phyloP scores from a whole-genome alignment of 805 yeast genomes.

The Starmerella asiatica region DNA sequence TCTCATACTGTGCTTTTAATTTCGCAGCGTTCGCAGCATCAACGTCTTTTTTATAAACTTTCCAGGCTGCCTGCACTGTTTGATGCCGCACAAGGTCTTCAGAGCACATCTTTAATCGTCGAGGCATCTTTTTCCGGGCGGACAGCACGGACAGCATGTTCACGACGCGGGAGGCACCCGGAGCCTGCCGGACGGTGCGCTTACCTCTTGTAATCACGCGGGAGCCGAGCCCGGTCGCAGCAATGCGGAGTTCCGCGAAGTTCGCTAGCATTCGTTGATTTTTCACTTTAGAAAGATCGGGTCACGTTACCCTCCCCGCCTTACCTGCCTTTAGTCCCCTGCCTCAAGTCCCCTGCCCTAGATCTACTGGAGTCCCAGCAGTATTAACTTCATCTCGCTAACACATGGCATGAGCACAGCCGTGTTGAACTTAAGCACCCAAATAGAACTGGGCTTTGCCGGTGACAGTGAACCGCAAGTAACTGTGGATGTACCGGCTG shows the following conservation, averaged over 20 bases:
- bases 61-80: slow-evolving; percentile 76
- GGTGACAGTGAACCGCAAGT: slow-evolving; percentile 10
- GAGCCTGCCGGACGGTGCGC: slow-evolving; percentile 35
- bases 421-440: slow-evolving; percentile 8
- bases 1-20: slow-evolving; percentile 44
- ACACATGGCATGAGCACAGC: slow-evolving; percentile 14
- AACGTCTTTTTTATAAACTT: slow-evolving; percentile 41
- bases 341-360: no score
- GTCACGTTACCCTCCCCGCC: no score
- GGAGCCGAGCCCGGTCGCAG: slow-evolving; percentile 2
- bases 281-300: no score
- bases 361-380: no score
- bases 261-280: slow-evolving; percentile 1
- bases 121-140: slow-evolving; percentile 81
- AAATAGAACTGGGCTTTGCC: slow-evolving; percentile 12
- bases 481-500: not conserved
- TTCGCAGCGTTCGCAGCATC: slow-evolving; percentile 28
- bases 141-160: slow-evolving; percentile 67
- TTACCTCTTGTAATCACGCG: slow-evolving; percentile 29
- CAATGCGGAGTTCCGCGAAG: not conserved
- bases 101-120: slow-evolving; percentile 52
- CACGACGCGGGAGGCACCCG: slow-evolving; percentile 37
- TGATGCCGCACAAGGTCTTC: slow-evolving; percentile 82
- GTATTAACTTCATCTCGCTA: no score
- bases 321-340: no score